phyloP scores from a whole-genome alignment of 2,329 filamentous ascomycete species.

The Keithomyces neogunnii region DNA sequence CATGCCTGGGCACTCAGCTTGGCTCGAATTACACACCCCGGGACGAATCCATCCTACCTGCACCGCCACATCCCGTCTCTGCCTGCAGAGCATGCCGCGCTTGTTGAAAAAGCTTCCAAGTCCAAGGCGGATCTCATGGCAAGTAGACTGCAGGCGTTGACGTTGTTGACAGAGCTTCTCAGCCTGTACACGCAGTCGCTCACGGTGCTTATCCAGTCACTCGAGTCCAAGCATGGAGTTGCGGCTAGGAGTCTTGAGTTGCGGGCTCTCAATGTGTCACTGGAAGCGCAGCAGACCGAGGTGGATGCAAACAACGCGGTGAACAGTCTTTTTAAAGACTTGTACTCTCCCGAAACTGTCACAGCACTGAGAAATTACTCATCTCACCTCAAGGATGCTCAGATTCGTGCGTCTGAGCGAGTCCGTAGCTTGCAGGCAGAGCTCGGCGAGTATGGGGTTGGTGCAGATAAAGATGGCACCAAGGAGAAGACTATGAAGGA shows the following conservation, averaged over 20 bases:
- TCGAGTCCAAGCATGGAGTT: slow-evolving; percentile 48
- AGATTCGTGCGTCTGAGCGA: slow-evolving; percentile 33
- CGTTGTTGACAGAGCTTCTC: slow-evolving; percentile 30
- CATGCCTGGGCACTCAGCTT: slow-evolving; percentile 39
- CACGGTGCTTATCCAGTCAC: slow-evolving; percentile 34
- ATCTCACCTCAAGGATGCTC: slow-evolving; percentile 40
- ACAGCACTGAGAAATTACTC: slow-evolving; percentile 38
- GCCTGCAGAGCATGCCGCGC: slow-evolving; percentile 27
- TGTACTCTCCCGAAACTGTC: slow-evolving; percentile 37
- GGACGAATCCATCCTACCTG: slow-evolving; percentile 46
- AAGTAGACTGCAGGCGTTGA: slow-evolving; percentile 30
- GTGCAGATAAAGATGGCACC: slow-evolving; percentile 20
- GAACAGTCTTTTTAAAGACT: slow-evolving; percentile 24
- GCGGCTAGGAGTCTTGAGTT: slow-evolving; percentile 43
- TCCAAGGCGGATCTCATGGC: slow-evolving; percentile 25
- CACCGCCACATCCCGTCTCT: slow-evolving; percentile 48
- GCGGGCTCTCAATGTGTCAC: slow-evolving; percentile 35
- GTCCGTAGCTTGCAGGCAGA: slow-evolving; percentile 32
- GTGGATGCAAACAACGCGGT: slow-evolving; percentile 27
- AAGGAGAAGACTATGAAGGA: slow-evolving; percentile 45
- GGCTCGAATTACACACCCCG: slow-evolving; percentile 38
- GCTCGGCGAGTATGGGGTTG: slow-evolving; percentile 42
- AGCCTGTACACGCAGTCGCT: slow-evolving; percentile 30
- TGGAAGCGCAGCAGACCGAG: slow-evolving; percentile 34
- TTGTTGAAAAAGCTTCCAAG: slow-evolving; percentile 23